Base-by-base conservation (phyloP, 331 rosid species). In the Quercus lobata region DNA sequence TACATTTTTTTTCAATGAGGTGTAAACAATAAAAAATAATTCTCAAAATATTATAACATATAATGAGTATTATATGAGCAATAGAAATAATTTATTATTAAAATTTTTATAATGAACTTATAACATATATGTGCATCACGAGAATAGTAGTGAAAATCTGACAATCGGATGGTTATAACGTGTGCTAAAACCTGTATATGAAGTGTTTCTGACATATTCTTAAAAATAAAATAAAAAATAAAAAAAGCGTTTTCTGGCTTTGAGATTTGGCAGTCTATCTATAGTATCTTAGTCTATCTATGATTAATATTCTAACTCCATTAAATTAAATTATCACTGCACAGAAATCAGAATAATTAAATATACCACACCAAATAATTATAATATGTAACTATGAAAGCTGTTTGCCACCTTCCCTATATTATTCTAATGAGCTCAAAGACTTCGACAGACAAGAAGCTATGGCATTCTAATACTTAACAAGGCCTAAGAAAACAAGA, bases 271-370 rank as follows among this genome's bases (percentile, higher is more conserved):
- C 18, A 63, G 2, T 10, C 30, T 27, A 62, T 12, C 4, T 9
- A 16, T 4, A 63, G 30, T 30, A 30, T 32, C 30, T 65, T 2
- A 65, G 4, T 30, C 17, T 22, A 7, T 6, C 17, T 11, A 7
- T 6, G 32, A 63, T 29, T 34, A 29, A 30, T 41, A 41, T 41
- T 53, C 41, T 5, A 74, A 34, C 57, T 24, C 21, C 17, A 10
- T 29, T 19, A 81, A 46, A 70, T 35, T 30, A 87, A 21, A 80
- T 77, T 79, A 76, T 88, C 83, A 65, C 72, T 30, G 32, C 81
- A 12, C 29, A 24, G 63, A 72, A 68, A 66, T 58, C 60, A 32
- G 52, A 54, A 30, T 71, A 19, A 5, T 56, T 56, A 80, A 22
- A 41, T 71, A 65, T 66, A 19, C 14, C 1, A 30, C 30, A 49